phyloP scores from a whole-genome alignment of 2,329 filamentous ascomycete species.

The Diaporthe ampelina region DNA sequence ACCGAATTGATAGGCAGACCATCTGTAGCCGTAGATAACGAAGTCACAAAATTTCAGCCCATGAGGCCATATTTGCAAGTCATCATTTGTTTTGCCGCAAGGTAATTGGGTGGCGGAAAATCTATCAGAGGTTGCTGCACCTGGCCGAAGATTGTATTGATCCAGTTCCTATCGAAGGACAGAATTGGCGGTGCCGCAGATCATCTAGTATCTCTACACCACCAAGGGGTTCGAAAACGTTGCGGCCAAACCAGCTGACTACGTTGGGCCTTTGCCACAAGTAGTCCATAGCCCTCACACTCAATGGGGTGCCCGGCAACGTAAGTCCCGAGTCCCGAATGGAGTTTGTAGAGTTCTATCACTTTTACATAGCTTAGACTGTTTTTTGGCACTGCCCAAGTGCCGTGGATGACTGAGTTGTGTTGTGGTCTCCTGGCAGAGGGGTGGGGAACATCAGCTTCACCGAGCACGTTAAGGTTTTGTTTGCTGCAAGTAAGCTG shows the following conservation, averaged over 20 bases:
- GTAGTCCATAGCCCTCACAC: neutral
- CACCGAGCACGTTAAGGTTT: neutral
- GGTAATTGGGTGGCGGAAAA: neutral
- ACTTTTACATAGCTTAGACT: neutral
- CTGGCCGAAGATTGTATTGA: neutral
- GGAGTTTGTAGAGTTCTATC: no score
- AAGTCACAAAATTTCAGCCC: no score
- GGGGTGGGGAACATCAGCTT: neutral
- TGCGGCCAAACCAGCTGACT: neutral
- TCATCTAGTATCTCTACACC: no score
- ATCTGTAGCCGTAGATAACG: neutral
- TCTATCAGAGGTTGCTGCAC: neutral
- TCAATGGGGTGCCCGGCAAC: neutral
- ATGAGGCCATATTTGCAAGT: neutral
- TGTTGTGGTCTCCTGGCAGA: neutral
- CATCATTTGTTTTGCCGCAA: neutral
- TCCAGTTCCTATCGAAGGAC: neutral
- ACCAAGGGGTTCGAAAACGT: neutral
- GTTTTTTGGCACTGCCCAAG: neutral
- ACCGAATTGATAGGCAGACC: neutral
- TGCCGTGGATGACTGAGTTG: neutral
- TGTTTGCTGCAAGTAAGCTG: neutral
- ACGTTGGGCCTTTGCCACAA: neutral
- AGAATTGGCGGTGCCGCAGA: no score
- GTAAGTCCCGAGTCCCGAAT: neutral